Evolutionary conservation across 1,284 basidiomycete species (phyloP).

Genomic region (Ganoderma lucidum): DNA sequence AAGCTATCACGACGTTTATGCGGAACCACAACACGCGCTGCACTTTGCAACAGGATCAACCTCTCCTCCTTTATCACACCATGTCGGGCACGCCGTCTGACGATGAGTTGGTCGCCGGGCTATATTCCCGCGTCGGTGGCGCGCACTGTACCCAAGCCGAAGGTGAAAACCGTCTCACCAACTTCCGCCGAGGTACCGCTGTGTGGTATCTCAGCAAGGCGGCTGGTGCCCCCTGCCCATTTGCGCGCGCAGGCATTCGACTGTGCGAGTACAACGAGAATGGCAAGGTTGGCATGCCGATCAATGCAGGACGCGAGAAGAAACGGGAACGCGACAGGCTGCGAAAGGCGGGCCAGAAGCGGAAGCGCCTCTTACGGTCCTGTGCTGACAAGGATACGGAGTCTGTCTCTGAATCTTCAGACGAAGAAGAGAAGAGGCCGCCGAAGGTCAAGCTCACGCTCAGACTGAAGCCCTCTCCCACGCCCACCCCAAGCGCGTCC

Average conservation of each 20-base stretch:
- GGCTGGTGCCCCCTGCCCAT: slow-evolving; percentile 77
- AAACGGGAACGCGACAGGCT: slow-evolving; percentile 49
- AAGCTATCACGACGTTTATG: slow-evolving; percentile 82
- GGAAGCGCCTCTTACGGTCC: slow-evolving; percentile 66
- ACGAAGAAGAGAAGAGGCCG: slow-evolving; percentile 55
- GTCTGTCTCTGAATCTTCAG: slow-evolving; percentile 48
- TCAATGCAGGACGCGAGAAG: slow-evolving; percentile 45
- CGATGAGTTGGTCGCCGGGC: slow-evolving; percentile 75
- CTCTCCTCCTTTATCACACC: slow-evolving; percentile 73
- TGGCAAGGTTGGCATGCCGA: slow-evolving; percentile 46
- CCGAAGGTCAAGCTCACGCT: slow-evolving; percentile 75
- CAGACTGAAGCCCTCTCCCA: slow-evolving; percentile 60
- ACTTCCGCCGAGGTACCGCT: slow-evolving; percentile 78
- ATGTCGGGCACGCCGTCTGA: slow-evolving; percentile 74
- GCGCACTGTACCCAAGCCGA: slow-evolving; percentile 55
- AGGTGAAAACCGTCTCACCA: slow-evolving; percentile 65
- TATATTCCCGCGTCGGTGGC: slow-evolving; percentile 74
- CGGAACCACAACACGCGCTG: slow-evolving; percentile 75
- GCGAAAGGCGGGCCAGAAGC: slow-evolving; percentile 60
- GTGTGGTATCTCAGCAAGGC: slow-evolving; percentile 82
- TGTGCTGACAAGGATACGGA: slow-evolving; percentile 52
- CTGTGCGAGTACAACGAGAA: slow-evolving; percentile 70
- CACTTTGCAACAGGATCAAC: slow-evolving; percentile 72
- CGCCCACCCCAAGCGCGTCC: slow-evolving; percentile 40
- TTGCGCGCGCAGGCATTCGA: slow-evolving; percentile 72